Base-by-base conservation (phyloP, 1,284 basidiomycete genomes). In the Irpex lacteus region DNA sequence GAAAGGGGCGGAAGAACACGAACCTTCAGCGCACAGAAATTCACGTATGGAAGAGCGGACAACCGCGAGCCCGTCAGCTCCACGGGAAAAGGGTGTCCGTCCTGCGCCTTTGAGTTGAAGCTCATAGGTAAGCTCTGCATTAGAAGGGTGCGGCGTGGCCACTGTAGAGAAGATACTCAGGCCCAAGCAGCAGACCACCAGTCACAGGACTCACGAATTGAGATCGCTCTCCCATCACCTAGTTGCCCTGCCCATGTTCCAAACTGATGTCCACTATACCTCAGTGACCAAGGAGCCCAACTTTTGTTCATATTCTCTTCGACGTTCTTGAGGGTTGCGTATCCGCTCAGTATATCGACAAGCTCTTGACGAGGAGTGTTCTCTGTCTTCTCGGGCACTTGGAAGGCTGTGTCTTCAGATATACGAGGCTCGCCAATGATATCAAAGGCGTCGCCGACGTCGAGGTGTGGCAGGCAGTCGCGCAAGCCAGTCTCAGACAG, bases 241-340 rank as follows among this genome's bases (percentile, higher is more conserved):
- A 99, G 84, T 76, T 98, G 97, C n/a, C 96, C 95, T 1, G 97
- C 97, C 91, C 92, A 98, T 4, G 74, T 77, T 1, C 96, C 97
- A 71, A 98, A 98, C 74, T 98, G 96, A 74, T 96, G 94, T 0
- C 94, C 93, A 69, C 88, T 90, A 73, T 98, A 98, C 36, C 95
- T 82, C 36, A 95, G 81, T 6, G 92, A 89, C 93, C 94, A 98
- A 0, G 96, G 94, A 1, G 90, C 91, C 71, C 95, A 96, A 2
- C 81, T 81, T 2, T 75, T 70, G 5, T 79, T 75, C 19, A 74
- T 71, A 15, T 75, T 76, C 21, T 77, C 77, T 1, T 72, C 73
- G 6, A 63, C 63, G 21, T 85, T 84, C 78, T 89, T 86, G 34
- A 96, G 80, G 5, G 89, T 83, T n/a, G 86, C 86, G 66, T 91